Evolutionary conservation across 2,329 filamentous ascomycete species (phyloP).

Genomic region (Cladophialophora chaetospira): DNA sequence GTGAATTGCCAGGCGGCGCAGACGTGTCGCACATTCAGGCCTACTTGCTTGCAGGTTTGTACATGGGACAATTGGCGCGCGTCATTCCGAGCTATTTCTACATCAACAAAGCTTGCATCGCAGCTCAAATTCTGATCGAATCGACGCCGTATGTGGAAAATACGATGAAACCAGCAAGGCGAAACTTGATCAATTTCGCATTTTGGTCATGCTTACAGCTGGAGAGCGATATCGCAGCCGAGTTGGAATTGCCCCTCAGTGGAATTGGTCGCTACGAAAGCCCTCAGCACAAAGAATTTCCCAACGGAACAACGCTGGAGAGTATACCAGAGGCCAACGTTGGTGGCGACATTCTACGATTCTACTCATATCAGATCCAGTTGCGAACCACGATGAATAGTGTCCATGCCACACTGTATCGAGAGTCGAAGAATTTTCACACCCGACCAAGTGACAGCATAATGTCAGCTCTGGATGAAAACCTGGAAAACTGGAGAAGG

Average conservation of each 20-base stretch:
- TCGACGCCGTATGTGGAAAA: slow-evolving; percentile 44
- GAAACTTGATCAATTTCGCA: slow-evolving; percentile 67
- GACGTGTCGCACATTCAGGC: slow-evolving; percentile 84
- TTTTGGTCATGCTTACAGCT: slow-evolving; percentile 95
- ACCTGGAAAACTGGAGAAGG: slow-evolving; percentile 57
- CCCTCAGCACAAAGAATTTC: slow-evolving; percentile 36
- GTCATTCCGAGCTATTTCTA: slow-evolving; percentile 82
- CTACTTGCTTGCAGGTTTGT: slow-evolving; percentile 80
- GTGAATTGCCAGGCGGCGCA: slow-evolving; percentile 75
- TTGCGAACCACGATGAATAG: slow-evolving; percentile 49
- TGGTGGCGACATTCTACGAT: slow-evolving; percentile 36
- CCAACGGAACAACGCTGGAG: slow-evolving; percentile 24
- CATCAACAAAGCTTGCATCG: slow-evolving; percentile 63
- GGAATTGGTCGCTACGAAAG: slow-evolving; percentile 60
- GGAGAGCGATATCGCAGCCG: slow-evolving; percentile 91
- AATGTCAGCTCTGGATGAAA: slow-evolving; percentile 47
- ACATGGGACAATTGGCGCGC: slow-evolving; percentile 82
- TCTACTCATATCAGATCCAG: slow-evolving; percentile 64
- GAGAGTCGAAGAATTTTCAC: slow-evolving; percentile 49
- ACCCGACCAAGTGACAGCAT: slow-evolving; percentile 34
- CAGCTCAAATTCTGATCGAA: slow-evolving; percentile 72
- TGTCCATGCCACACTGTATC: slow-evolving; percentile 39
- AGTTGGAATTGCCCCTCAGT: slow-evolving; percentile 68
- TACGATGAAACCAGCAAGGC: slow-evolving; percentile 22
- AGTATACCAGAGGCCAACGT: slow-evolving; percentile 15